Conservation (phyloP, 2,329 filamentous ascomycete genomes). For the Calonectria honghensis region DNA sequence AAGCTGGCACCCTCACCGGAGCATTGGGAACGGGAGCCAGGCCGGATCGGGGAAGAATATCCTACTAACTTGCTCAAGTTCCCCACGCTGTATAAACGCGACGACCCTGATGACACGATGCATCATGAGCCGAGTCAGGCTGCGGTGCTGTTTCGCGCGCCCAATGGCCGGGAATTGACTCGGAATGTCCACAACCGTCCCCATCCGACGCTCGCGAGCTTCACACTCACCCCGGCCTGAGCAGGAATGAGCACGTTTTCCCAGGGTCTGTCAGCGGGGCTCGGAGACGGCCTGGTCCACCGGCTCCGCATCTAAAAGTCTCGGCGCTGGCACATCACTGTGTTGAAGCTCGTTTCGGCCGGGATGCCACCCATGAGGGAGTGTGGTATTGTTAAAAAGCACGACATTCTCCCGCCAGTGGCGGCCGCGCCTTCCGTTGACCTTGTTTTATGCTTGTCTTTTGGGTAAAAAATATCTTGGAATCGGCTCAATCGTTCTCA, state of each 20-base stretch:
- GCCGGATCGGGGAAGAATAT: conserved; percentile 47
- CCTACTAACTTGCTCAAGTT: conserved; percentile 52
- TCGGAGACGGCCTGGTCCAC: conserved; percentile 20
- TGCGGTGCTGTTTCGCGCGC: neutral
- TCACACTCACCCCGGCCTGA: conserved; percentile 49
- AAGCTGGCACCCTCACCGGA: conserved; percentile 22
- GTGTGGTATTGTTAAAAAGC: conserved; percentile 10
- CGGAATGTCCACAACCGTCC: conserved; percentile 24
- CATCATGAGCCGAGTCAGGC: conserved; percentile 22
- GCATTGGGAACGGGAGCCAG: conserved; percentile 49
- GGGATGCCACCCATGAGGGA: conserved; percentile 19
- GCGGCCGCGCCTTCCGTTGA: conserved; percentile 14
- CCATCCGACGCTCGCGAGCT: neutral
- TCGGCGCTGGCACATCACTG: conserved; percentile 21
- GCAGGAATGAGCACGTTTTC: conserved; percentile 64
- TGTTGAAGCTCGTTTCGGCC: conserved; percentile 20
- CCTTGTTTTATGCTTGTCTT: conserved; percentile 27
- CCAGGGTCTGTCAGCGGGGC: conserved; percentile 47
- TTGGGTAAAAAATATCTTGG: conserved; percentile 26
- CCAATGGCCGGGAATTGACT: conserved; percentile 12
- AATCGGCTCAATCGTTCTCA: conserved; percentile 53
- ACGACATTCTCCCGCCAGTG: conserved; percentile 11
- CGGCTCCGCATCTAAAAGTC: conserved; percentile 35
- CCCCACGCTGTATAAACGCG: conserved; percentile 36
- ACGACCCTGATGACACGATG: conserved; percentile 40